Evolutionary conservation across 805 yeast genomes (phyloP).

Genomic region (Tetrapisispora taiwanensis): DNA sequence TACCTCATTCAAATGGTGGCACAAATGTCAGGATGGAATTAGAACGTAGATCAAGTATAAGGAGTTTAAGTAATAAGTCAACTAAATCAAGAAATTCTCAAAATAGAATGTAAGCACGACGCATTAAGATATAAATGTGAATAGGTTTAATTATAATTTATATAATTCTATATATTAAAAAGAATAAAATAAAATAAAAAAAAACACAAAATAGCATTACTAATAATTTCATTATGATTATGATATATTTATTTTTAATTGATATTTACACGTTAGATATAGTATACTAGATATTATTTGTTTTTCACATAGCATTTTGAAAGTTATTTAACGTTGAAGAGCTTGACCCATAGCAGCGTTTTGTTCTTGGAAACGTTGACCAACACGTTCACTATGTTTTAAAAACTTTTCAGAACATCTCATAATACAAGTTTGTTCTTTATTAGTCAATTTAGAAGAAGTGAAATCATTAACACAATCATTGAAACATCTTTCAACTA

Average conservation of each 20-base stretch:
- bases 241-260: background rate
- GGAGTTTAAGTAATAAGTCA: constrained; percentile 6
- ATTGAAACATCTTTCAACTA: constrained; percentile 92
- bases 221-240: background rate
- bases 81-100: constrained; percentile 1
- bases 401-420: constrained; percentile 95
- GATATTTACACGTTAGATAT: constrained; percentile 2
- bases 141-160: too few species aligned
- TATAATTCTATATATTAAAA: background rate
- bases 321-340: constrained; percentile 32
- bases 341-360: constrained; percentile 73
- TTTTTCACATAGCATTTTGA: background rate
- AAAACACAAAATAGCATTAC: too few species aligned
- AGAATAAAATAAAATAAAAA: background rate
- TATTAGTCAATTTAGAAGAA: constrained; percentile 71
- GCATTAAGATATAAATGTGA: too few species aligned
- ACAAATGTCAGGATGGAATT: background rate
- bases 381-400: constrained; percentile 96
- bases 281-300: background rate
- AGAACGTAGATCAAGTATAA: constrained; percentile 6
- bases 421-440: constrained; percentile 77
- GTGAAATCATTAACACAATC: constrained; percentile 99
- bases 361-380: constrained; percentile 97
- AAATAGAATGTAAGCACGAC: background rate
- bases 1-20: background rate